Conservation (phyloP, 768 basidiomycete genomes). For the Russula brevipes region DNA sequence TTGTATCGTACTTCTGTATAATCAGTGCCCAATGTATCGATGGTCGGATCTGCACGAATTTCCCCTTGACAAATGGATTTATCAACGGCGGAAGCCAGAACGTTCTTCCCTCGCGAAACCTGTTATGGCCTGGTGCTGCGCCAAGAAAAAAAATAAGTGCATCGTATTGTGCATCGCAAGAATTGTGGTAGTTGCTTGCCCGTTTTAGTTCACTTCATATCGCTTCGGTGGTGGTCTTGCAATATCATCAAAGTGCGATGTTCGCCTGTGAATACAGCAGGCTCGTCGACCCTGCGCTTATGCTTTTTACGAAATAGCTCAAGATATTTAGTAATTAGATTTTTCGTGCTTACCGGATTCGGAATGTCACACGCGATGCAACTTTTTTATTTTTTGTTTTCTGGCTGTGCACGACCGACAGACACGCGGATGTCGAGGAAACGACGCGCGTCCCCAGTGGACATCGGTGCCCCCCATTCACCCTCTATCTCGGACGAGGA, state of each 20-base stretch:
- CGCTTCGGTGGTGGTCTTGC: too few relatives aligned
- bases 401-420: not conserved
- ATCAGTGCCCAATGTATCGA: constrained; percentile 5
- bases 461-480: not conserved
- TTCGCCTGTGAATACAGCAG: too few relatives aligned
- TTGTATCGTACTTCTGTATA: constrained; percentile 12
- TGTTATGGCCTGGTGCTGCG: not conserved
- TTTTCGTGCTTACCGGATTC: too few relatives aligned
- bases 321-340: too few relatives aligned
- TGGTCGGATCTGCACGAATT: not conserved
- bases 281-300: too few relatives aligned
- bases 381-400: not conserved
- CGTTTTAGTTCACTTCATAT: not conserved
- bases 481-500: constrained; percentile 13
- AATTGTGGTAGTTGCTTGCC: not conserved
- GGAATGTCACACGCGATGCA: too few relatives aligned
- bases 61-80: not conserved
- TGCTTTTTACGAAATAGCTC: too few relatives aligned
- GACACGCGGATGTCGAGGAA: not conserved
- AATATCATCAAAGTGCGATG: too few relatives aligned
- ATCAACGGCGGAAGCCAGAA: not conserved
- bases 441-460: not conserved
- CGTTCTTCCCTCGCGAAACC: not conserved
- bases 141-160: not conserved
- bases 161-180: not conserved